A percentile compares a stretch with the other conserved stretches of the same genome.
These are phyloP conservation scores for Fusarium anguioides DNA, from an alignment of 2,329 filamentous ascomycete genomes.

Conservation along the genomic window DNA sequence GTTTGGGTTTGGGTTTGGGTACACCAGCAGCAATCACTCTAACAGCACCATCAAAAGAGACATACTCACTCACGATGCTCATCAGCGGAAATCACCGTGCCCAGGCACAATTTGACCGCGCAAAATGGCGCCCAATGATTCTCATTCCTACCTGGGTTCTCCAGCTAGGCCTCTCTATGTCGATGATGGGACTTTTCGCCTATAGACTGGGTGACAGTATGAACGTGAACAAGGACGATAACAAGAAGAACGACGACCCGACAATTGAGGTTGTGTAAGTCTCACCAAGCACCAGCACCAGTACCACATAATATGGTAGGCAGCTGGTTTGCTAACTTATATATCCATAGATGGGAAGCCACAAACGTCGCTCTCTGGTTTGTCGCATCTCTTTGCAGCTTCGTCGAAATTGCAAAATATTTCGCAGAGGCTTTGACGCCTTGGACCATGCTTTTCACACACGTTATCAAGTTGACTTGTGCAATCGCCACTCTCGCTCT, in stretches of 20 bases:
- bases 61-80: conserved; percentile 5
- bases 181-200: conserved; percentile 63
- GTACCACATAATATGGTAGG: neutral
- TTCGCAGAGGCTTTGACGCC: conserved; percentile 64
- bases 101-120: conserved; percentile 63
- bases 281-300: no score
- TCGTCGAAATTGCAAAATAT: conserved; percentile 60
- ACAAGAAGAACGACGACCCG: conserved; percentile 54
- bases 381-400: conserved; percentile 58
- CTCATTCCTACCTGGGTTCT: conserved; percentile 63
- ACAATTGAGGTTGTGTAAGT: conserved; percentile 64
- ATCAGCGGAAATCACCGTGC: conserved; percentile 58
- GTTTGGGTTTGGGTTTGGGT: neutral
- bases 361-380: conserved; percentile 63
- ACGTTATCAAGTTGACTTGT: conserved; percentile 62
- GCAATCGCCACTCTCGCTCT: conserved; percentile 60
- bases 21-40: neutral
- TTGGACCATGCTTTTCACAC: conserved; percentile 63
- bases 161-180: conserved; percentile 59
- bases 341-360: conserved; percentile 64
- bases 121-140: conserved; percentile 61
- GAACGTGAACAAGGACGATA: conserved; percentile 55
- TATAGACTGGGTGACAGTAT: conserved; percentile 63
- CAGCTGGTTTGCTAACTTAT: neutral
- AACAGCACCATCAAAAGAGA: neutral